phyloP scores from a whole-genome alignment of 768 basidiomycete genomes.

The Astraeus odoratus region DNA sequence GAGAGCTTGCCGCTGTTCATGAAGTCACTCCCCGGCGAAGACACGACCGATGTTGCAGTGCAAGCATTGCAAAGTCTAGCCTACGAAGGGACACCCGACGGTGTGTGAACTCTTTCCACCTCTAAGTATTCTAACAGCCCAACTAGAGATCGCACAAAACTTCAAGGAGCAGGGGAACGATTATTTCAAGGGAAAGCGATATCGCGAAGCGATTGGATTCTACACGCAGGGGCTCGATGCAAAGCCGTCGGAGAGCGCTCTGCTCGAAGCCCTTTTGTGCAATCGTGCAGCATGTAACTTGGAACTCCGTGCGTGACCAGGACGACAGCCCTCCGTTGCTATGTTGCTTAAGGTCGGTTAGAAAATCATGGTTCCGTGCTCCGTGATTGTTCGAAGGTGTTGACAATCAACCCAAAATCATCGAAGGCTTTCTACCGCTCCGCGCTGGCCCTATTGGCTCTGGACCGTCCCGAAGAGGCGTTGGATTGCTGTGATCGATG shows the following conservation, averaged over 20 bases:
- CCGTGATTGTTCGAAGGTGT: constrained; percentile 72
- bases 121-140: neutral
- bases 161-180: constrained; percentile 97
- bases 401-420: constrained; percentile 53
- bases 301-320: constrained; percentile 57
- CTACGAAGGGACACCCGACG: constrained; percentile 90
- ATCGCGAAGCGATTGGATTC: constrained; percentile 81
- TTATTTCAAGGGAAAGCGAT: constrained; percentile 82
- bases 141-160: constrained; percentile 76
- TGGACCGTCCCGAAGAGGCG: constrained; percentile 75
- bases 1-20: constrained; percentile 88
- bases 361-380: constrained; percentile 88
- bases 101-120: constrained; percentile 43
- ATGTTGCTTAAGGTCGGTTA: constrained; percentile 22
- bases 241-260: constrained; percentile 53
- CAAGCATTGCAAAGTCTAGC: constrained; percentile 81
- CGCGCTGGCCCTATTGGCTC: constrained; percentile 62
- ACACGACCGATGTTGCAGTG: constrained; percentile 52
- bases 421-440: constrained; percentile 89
- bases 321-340: neutral
- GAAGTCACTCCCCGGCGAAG: constrained; percentile 73
- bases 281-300: constrained; percentile 95
- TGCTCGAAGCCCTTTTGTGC: constrained; percentile 66
- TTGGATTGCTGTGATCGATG: constrained; percentile 75
- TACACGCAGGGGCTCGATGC: constrained; percentile 89